These are phyloP conservation scores for Heterobasidion occidentale DNA, from an alignment of 1,284 basidiomycete species.

Conservation along the genomic window DNA sequence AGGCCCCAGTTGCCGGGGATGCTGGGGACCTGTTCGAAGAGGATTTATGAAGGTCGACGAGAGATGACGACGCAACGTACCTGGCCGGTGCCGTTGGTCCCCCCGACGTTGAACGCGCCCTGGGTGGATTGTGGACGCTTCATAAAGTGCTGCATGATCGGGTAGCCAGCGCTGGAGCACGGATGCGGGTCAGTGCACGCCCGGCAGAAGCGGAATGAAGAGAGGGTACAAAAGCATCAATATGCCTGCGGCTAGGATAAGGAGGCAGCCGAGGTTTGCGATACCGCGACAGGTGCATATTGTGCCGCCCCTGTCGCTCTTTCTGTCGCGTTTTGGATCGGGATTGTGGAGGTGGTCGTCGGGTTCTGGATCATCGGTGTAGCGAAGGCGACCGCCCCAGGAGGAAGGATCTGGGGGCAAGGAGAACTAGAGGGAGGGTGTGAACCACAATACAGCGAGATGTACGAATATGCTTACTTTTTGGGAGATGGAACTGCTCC, in stretches of 20 bases:
- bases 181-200: neutral
- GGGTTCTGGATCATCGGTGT: constrained; percentile 44
- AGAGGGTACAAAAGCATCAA: constrained; percentile 59
- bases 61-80: constrained; percentile 16
- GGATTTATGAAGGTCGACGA: neutral
- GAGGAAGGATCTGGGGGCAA: constrained; percentile 61
- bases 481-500: neutral
- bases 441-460: neutral
- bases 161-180: constrained; percentile 64
- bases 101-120: constrained; percentile 74
- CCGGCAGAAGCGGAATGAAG: neutral
- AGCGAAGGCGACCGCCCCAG: constrained; percentile 60
- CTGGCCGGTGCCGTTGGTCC: constrained; percentile 77
- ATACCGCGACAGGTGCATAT: constrained; percentile 69
- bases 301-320: constrained; percentile 48
- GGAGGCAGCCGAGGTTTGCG: constrained; percentile 70
- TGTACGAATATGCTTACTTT: neutral
- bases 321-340: constrained; percentile 63
- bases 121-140: constrained; percentile 35
- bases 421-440: constrained; percentile 41
- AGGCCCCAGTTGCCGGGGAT: constrained; percentile 61
- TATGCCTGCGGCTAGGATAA: constrained; percentile 52
- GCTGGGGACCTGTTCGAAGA: constrained; percentile 43
- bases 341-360: constrained; percentile 73
- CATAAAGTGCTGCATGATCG: constrained; percentile 66